Percentiles rank a stretch among this genome's conserved stretches.
These are phyloP conservation scores for Chytriomyces sp. DNA, from an alignment of 192 early-diverging fungal genomes.

Conservation along the genomic window DNA sequence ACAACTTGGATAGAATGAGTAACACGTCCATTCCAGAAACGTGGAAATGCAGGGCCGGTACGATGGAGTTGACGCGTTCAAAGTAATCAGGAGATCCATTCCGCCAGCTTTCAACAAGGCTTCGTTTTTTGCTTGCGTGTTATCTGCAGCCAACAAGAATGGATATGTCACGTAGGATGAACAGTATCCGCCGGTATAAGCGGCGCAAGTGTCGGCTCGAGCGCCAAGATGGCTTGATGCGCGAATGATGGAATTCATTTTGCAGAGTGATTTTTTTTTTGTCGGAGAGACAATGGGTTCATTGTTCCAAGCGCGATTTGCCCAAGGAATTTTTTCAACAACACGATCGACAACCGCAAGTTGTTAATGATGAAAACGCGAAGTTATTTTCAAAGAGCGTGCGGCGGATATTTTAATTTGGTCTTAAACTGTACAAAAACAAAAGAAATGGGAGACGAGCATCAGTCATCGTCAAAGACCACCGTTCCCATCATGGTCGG, in stretches of 20 bases:
- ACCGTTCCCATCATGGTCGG: background rate
- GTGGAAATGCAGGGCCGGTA: background rate
- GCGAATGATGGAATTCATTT: too few species aligned
- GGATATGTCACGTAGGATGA: conserved; percentile 8
- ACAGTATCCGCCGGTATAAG: conserved; percentile 15
- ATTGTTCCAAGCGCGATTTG: too few species aligned
- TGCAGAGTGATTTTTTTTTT: too few species aligned
- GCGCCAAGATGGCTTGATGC: too few species aligned
- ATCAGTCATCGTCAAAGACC: background rate
- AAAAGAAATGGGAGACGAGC: background rate
- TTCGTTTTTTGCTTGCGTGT: background rate
- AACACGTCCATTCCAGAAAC: background rate
- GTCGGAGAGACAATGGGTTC: too few species aligned
- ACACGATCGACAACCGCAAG: too few species aligned
- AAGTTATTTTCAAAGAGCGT: too few species aligned
- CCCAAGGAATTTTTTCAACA: too few species aligned
- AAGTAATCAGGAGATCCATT: background rate
- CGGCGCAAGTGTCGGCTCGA: background rate
- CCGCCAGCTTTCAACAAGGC: background rate
- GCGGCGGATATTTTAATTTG: too few species aligned
- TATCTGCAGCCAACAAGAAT: background rate
- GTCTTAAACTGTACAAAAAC: too few species aligned
- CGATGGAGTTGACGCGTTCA: conserved; percentile 10
- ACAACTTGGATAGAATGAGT: too few species aligned
- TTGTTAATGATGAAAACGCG: too few species aligned